Conservation (phyloP, 2,329 filamentous ascomycete species). For the Aphanocladium album region DNA sequence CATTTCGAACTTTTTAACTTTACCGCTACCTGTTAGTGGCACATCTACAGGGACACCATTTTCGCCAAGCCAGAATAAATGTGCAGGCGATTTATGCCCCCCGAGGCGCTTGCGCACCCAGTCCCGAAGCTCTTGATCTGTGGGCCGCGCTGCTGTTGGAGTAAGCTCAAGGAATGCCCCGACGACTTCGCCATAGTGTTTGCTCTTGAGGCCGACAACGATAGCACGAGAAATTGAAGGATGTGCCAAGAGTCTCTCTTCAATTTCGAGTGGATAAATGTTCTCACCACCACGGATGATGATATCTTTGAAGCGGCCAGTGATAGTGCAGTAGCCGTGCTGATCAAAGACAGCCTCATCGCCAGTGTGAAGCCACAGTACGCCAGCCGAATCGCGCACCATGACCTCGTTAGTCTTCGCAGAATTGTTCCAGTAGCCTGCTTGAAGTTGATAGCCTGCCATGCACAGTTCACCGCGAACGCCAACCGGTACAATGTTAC, state of each 20-base stretch:
- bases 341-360: conserved; percentile 66
- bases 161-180: conserved; percentile 54
- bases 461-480: conserved; percentile 70
- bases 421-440: conserved; percentile 63
- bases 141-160: conserved; percentile 34
- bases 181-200: conserved; percentile 70
- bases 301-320: conserved; percentile 73
- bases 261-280: conserved; percentile 69
- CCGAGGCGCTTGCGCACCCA: conserved; percentile 60
- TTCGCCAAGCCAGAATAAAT: conserved; percentile 72
- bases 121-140: conserved; percentile 50
- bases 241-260: conserved; percentile 65
- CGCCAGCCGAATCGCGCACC: conserved; percentile 46
- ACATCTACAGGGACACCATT: conserved; percentile 50
- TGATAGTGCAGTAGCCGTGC: conserved; percentile 66
- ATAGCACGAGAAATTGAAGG: conserved; percentile 57
- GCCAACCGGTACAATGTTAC: conserved; percentile 62
- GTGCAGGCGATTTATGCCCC: conserved; percentile 62
- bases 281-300: conserved; percentile 75
- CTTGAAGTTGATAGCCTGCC: conserved; percentile 69
- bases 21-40: conserved; percentile 67
- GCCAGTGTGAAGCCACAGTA: conserved; percentile 61
- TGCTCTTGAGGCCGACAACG: conserved; percentile 64
- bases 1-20: conserved; percentile 64
- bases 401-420: conserved; percentile 65